Evolutionary conservation across 108 stramenopile species (phyloP).

Genomic region (Skeletonema tropicum): DNA sequence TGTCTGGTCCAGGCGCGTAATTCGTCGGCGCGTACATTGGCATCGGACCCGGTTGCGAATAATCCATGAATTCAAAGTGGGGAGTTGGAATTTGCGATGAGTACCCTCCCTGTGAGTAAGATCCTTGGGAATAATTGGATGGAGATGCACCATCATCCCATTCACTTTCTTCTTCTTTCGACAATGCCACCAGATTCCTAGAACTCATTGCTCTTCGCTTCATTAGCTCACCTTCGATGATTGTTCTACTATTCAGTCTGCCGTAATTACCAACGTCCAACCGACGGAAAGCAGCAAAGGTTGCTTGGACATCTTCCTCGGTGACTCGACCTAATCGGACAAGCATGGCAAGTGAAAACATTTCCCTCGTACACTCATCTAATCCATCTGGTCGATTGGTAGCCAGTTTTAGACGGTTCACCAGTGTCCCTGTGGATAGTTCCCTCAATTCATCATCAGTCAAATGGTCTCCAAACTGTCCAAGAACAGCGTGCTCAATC

Average conservation of each 20-base stretch:
- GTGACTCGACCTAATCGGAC: constrained; percentile 87
- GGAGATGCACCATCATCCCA: constrained; percentile 1
- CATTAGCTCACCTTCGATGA: constrained; percentile 52
- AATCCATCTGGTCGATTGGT: constrained; percentile 70
- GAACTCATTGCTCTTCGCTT: constrained; percentile 24
- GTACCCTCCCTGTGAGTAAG: constrained; percentile 1
- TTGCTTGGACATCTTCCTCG: constrained; percentile 79
- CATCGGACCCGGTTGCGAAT: neutral
- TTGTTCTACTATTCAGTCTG: constrained; percentile 48
- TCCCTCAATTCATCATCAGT: constrained; percentile 84
- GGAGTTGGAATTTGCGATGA: neutral
- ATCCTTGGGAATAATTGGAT: neutral
- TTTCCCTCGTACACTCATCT: constrained; percentile 88
- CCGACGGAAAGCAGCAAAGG: constrained; percentile 83
- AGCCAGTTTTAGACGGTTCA: constrained; percentile 75
- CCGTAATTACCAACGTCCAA: constrained; percentile 82
- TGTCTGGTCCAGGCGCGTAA: neutral
- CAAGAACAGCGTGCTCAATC: constrained; percentile 80
- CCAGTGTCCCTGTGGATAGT: constrained; percentile 84
- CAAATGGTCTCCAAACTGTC: constrained; percentile 79
- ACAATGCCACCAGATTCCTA: constrained; percentile 25
- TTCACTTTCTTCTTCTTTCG: constrained; percentile 6
- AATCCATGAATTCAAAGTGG: neutral
- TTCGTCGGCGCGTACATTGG: neutral
- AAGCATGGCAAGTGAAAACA: constrained; percentile 92